phyloP scores from a whole-genome alignment of 768 basidiomycete species.

The Sutorius australiensis region DNA sequence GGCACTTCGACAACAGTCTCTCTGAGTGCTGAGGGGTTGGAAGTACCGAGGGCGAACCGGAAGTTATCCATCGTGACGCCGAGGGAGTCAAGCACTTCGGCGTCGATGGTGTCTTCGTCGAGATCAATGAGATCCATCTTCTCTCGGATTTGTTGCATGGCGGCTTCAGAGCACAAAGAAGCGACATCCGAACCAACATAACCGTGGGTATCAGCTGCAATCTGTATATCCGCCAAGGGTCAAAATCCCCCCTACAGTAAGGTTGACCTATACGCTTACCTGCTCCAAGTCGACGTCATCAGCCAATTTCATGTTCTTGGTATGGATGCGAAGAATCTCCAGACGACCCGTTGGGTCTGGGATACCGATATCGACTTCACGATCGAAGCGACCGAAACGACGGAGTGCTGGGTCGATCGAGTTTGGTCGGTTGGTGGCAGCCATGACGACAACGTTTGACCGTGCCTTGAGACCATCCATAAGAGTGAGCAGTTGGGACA shows the following conservation, averaged over 20 bases:
- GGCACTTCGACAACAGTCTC: constrained; percentile 99
- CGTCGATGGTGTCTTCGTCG: constrained; percentile 97
- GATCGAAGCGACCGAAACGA: constrained; percentile 98
- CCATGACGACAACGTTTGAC: constrained; percentile 99
- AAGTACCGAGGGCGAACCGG: constrained; percentile 96
- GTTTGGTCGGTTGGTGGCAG: constrained; percentile 97
- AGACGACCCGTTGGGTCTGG: constrained; percentile 98
- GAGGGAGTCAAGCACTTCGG: constrained; percentile 96
- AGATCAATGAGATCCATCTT: constrained; percentile 99
- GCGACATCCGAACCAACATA: constrained; percentile 99
- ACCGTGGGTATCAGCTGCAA: constrained; percentile 98
- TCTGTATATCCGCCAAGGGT: constrained; percentile 43
- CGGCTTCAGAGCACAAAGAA: constrained; percentile 96
- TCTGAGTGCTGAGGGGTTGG: constrained; percentile 97
- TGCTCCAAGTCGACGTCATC: constrained; percentile 98
- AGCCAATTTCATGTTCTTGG: constrained; percentile 98
- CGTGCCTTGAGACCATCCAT: constrained; percentile 99
- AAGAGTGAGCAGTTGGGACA: constrained; percentile 95
- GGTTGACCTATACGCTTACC: constrained; percentile 34
- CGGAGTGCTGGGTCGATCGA: constrained; percentile 98
- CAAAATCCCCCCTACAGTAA: neutral
- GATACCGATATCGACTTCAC: constrained; percentile 99
- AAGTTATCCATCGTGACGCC: constrained; percentile 99
- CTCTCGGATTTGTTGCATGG: constrained; percentile 99
- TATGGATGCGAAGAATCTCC: constrained; percentile 98